Evolutionary conservation across 768 basidiomycete genomes (phyloP), one percentile per base, ranked within the genome.

Genomic region (Clitopilus passeckerianus): DNA sequence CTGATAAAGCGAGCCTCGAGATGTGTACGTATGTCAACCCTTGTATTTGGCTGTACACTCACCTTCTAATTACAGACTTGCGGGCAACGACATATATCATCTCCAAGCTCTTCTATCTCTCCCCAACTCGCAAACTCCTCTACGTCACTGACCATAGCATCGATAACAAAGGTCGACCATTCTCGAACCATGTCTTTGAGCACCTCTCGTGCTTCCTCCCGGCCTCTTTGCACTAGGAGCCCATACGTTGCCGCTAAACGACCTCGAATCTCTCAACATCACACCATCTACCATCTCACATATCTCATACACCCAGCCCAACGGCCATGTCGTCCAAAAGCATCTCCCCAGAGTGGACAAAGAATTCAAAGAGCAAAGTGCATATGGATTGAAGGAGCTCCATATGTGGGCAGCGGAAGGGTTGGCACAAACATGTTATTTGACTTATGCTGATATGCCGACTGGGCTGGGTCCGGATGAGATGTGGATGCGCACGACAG

Each of bases 191-290:
- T 63, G 65, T 68, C 20, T 83, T 90, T 57, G 90, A 91, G 61
- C 90, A 92, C 65, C 73, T 92, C 24, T 84, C 89, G 10, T 91
- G 90, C 70, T 92, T 91, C 74, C 77, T 90, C 89, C 89, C 0
- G 90, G 90, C 15, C 73, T 91, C 15, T 75, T 92, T 54, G 88
- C 90, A 5, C 77, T 92, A 2, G 90, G 90, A 23, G 87, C 74
- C 5, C 80, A 86, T 61, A 80, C 80, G 10, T 78, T 91, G 54
- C 83, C 83, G 23, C 72, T 87, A 55, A 77, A 85, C 58, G 71
- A 83, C 56, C 77, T 87, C 2, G 70, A 75, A 23, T 67, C 74
- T 0, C 63, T 81, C 15, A 82, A 80, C 9, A 77, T 87, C 56
- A 74, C 81, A 62, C 63, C 80, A 15, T 50, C 46, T 5, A 16